Evolutionary conservation across 495 filamentous ascomycete species (phyloP).

Genomic region (Neurospora sp.): DNA sequence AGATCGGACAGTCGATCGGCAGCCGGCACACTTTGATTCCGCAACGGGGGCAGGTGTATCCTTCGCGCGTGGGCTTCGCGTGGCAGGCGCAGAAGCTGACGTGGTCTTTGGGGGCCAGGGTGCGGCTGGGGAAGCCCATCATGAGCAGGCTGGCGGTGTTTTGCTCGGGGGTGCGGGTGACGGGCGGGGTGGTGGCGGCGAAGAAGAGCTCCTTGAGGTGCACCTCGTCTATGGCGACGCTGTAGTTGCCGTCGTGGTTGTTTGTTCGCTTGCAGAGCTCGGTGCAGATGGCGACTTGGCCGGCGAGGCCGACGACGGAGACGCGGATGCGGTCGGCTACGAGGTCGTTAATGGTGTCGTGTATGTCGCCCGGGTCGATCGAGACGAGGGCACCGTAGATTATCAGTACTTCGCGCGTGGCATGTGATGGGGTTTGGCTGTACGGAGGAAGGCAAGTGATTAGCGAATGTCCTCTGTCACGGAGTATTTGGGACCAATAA

Average conservation of each 20-base stretch:
- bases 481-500: not conserved
- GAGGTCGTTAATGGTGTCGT: constrained; percentile 71
- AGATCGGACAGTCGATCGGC: constrained; percentile 85
- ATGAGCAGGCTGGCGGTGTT: constrained; percentile 70
- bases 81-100: constrained; percentile 80
- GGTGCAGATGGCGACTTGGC: constrained; percentile 82
- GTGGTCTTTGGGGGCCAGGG: constrained; percentile 61
- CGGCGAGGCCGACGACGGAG: constrained; percentile 78
- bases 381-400: constrained; percentile 85
- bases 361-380: constrained; percentile 90
- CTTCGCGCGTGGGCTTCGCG: constrained; percentile 70
- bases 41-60: constrained; percentile 87
- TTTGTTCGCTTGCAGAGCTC: constrained; percentile 86
- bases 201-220: constrained; percentile 86
- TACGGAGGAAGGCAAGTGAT: not conserved
- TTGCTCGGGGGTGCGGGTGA: constrained; percentile 57
- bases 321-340: constrained; percentile 75
- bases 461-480: not conserved
- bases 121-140: constrained; percentile 97
- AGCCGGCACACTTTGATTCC: constrained; percentile 80
- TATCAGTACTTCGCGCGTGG: constrained; percentile 84
- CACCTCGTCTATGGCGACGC: constrained; percentile 76
- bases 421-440: constrained; percentile 83
- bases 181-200: constrained; percentile 78
- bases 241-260: constrained; percentile 65